Base-by-base conservation (phyloP, 2,329 filamentous ascomycete genomes). In the Talaromyces sp. region DNA sequence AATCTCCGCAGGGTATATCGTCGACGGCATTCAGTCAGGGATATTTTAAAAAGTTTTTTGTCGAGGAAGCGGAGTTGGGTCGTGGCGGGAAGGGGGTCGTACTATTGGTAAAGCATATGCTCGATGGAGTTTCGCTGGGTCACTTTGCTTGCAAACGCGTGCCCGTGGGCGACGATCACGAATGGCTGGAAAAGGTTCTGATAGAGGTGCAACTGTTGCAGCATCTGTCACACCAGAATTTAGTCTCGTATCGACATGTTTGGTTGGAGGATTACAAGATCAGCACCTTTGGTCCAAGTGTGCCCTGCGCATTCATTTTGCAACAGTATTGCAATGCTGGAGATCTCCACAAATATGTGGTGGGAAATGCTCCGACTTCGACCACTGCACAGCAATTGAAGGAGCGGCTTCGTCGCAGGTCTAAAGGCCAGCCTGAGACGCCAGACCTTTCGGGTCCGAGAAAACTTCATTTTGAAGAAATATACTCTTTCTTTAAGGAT, bases 261-360 rank as follows among this genome's bases (percentile, higher is more conserved):
- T 99, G 95, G 95, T 84, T 99, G 16, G 94, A 99, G 76, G 90
- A 97, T 75, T 89, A 90, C 62, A 87, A 90, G 70, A 86, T 96
- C 61, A 94, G 86, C 68, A 89, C 87, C 1, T 99, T 99, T 75
- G 91, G 93, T 0, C 95, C 96, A 0, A 92, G 88, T 63, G 93
- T 99, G 0, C 93, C 93, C 11, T 98, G 94, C 72, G 93, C 94
- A 4, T 99, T 97, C 75, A 99, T 99, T 65, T 84, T 99, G 8
- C 95, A 99, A 75, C 93, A 99, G 74, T 99, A 97, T 72, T 99
- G 96, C 80, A 98, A 99, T 74, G 85, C 89, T 1, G 95, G 95
- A 16, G 95, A 99, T 74, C 83, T 99, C 19, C 89, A 97, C 66
- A 88, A 90, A 68, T 96, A 96, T 74, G 87, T 99, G 16, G 82